These are phyloP conservation scores for Trametes pubescens DNA, from an alignment of 1,284 basidiomycete species.

Conservation along the genomic window DNA sequence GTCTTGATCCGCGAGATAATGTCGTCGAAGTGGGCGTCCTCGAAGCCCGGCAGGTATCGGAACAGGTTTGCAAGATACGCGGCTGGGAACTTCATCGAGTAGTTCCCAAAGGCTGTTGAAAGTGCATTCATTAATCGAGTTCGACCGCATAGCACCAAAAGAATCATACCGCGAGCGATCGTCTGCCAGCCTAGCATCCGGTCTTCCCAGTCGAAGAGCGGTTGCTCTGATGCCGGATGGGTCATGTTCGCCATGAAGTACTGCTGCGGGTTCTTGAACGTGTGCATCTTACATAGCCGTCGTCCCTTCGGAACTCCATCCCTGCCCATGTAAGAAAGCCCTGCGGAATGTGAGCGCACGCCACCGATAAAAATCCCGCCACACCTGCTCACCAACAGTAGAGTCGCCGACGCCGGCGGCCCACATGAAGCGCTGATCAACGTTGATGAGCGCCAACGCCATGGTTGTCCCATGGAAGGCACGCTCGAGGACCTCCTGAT, in stretches of 20 bases:
- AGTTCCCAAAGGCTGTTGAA: no score
- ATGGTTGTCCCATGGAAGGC: conserved; percentile 11
- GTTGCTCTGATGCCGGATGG: conserved; percentile 5
- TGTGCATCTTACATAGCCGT: conserved; percentile 12
- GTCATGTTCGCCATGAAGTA: background rate
- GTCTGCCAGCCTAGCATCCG: conserved; percentile 15
- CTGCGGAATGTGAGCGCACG: background rate
- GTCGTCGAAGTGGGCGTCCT: background rate
- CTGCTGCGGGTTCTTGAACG: conserved; percentile 14
- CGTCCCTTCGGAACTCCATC: conserved; percentile 4
- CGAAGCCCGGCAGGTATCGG: conserved; percentile 3
- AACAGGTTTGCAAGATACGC: conserved; percentile 15
- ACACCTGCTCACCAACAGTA: conserved; percentile 2
- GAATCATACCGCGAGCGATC: conserved; percentile 8
- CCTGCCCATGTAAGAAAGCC: background rate
- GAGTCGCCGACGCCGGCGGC: conserved; percentile 16
- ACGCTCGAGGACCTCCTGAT: conserved; percentile 6
- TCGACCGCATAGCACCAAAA: no score
- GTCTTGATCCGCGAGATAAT: conserved; percentile 7
- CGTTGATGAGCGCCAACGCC: conserved; percentile 10
- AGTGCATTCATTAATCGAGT: no score
- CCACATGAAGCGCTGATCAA: conserved; percentile 15
- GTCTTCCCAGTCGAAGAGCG: conserved; percentile 8
- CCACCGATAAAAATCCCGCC: background rate
- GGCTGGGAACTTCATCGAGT: conserved; percentile 7